Conservation (phyloP, 257 asterid species). For the Plantago major region DNA sequence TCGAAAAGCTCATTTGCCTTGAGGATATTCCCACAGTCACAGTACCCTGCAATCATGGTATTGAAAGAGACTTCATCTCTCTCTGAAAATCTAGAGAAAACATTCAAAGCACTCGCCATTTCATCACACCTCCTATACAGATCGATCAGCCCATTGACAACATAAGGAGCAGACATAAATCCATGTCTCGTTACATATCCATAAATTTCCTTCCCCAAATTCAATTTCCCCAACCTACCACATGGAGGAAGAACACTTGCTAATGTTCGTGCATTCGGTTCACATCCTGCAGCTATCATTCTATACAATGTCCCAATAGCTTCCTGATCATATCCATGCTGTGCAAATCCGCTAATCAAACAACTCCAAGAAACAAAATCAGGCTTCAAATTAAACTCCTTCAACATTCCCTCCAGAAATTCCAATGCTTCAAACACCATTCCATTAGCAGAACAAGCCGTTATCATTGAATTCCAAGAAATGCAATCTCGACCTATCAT, state of each 20-base stretch:
- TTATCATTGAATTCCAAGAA: conserved; percentile 73
- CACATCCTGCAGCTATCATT: conserved; percentile 52
- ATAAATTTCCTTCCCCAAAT: conserved; percentile 64
- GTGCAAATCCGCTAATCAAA: conserved; percentile 64
- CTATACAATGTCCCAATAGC: conserved; percentile 48
- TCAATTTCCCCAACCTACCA: conserved; percentile 47
- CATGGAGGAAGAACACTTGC: conserved; percentile 72
- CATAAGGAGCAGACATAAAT: conserved; percentile 52
- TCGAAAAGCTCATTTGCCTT: conserved; percentile 60
- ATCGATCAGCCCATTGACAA: conserved; percentile 74
- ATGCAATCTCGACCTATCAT: conserved; percentile 47
- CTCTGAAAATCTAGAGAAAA: conserved; percentile 48
- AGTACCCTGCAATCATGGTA: conserved; percentile 74
- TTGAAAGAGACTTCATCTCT: conserved; percentile 67
- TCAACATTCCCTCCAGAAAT: conserved; percentile 43
- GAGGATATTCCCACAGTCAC: conserved; percentile 41
- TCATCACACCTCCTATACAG: conserved; percentile 62
- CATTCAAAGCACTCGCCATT: conserved; percentile 45
- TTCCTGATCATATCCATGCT: conserved; percentile 55
- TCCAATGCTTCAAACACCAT: conserved; percentile 43
- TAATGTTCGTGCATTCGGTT: conserved; percentile 52
- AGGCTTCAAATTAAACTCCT: conserved; percentile 34
- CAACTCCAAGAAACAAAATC: conserved; percentile 69
- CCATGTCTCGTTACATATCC: conserved; percentile 56
- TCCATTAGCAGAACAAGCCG: conserved; percentile 64